A percentile compares a stretch with the other conserved stretches of the same genome.
These are phyloP conservation scores for Middelhovenomyces tepae DNA, from an alignment of 805 yeast species.

Conservation along the genomic window DNA sequence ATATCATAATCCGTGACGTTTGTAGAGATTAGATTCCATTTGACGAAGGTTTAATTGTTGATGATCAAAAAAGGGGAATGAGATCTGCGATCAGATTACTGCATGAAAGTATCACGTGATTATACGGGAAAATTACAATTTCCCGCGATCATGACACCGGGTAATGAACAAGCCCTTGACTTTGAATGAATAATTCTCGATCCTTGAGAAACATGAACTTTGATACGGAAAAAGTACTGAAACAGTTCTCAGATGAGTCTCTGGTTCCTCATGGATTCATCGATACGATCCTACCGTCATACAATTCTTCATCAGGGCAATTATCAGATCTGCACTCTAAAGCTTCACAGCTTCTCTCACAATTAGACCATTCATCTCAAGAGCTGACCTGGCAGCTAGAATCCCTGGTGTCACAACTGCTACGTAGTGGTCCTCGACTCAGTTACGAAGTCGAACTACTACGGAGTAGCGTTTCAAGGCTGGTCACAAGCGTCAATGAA, in stretches of 20 bases:
- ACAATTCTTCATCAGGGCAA: conserved; percentile 8
- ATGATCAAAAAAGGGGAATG: too few species aligned
- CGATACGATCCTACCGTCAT: conserved; percentile 17
- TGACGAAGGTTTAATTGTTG: too few species aligned
- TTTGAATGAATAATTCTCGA: too few species aligned
- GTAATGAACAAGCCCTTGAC: too few species aligned
- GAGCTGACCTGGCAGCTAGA: conserved; percentile 23
- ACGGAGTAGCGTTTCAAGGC: conserved; percentile 20
- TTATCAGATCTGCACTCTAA: conserved; percentile 21
- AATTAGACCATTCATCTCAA: conserved; percentile 24
- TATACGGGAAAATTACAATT: too few species aligned
- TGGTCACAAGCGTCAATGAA: conserved; percentile 16
- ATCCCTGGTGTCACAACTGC: conserved; percentile 18
- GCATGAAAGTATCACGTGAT: too few species aligned
- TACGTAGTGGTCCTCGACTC: conserved; percentile 20
- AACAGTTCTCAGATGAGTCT: conserved; percentile 17
- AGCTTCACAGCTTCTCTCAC: conserved; percentile 24
- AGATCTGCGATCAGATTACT: too few species aligned
- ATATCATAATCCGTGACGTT: too few species aligned
- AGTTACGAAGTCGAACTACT: conserved; percentile 28
- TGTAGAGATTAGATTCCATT: too few species aligned
- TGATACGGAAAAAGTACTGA: conserved; percentile 21
- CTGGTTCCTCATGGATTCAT: conserved; percentile 24
- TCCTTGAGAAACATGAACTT: too few species aligned
- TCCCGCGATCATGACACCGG: too few species aligned